Percentiles rank a stretch among this genome's conserved stretches.
These are phyloP conservation scores for Dictyophora rubrovolvata DNA, from an alignment of 768 basidiomycete species.

Conservation along the genomic window DNA sequence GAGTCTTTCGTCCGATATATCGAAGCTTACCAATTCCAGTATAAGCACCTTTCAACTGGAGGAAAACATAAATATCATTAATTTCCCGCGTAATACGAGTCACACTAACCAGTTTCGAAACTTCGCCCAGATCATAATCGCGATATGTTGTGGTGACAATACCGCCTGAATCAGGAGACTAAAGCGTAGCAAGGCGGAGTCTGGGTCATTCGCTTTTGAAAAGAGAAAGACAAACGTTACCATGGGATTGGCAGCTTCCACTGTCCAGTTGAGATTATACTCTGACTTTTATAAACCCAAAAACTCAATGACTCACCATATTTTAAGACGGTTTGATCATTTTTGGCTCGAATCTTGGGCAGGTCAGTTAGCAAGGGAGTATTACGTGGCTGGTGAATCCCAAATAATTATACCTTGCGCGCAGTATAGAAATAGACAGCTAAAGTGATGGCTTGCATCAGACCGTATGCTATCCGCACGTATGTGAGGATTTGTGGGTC, in stretches of 20 bases:
- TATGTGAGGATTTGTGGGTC: conserved; percentile 74
- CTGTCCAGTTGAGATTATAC: conserved; percentile 26
- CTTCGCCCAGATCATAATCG: conserved; percentile 89
- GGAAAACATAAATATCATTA: not conserved
- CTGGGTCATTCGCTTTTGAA: not conserved
- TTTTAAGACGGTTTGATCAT: conserved; percentile 92
- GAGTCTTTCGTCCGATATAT: not conserved
- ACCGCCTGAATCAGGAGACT: conserved; percentile 58
- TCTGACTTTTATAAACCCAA: not conserved
- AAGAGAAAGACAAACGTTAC: conserved; percentile 29
- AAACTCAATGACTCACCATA: conserved; percentile 52
- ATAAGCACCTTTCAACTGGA: conserved; percentile 28
- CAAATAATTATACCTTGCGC: conserved; percentile 40
- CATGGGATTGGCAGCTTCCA: conserved; percentile 69
- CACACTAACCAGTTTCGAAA: conserved; percentile 51
- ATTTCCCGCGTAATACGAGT: not conserved
- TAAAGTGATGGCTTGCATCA: conserved; percentile 60
- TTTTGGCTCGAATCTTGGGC: conserved; percentile 80
- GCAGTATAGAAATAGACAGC: conserved; percentile 75
- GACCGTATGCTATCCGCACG: conserved; percentile 76
- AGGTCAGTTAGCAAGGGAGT: conserved; percentile 1
- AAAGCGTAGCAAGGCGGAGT: not conserved
- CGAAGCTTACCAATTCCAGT: conserved; percentile 26
- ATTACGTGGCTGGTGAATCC: not conserved
- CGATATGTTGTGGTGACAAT: conserved; percentile 85